A percentile compares a stretch with the other conserved stretches of the same genome.
Conservation (phyloP, 2,329 filamentous ascomycete species). For the Magnaporthales sp. region DNA sequence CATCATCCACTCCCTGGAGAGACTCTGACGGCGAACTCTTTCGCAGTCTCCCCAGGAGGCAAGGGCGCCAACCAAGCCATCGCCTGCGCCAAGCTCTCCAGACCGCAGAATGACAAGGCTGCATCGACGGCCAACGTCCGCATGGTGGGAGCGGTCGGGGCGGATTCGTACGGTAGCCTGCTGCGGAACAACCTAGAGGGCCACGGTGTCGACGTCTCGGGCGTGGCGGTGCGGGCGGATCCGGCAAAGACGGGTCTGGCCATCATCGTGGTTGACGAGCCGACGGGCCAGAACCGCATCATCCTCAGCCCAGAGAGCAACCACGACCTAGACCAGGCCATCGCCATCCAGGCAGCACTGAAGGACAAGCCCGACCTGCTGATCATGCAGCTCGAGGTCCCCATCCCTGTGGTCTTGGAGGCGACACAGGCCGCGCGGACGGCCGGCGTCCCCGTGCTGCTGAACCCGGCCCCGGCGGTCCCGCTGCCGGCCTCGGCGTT, state of each 20-base stretch:
- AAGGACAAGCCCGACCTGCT: conserved; percentile 37
- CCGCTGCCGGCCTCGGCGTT: conserved; percentile 51
- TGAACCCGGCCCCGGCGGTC: conserved; percentile 65
- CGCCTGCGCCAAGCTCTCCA: conserved; percentile 74
- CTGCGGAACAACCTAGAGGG: conserved; percentile 48
- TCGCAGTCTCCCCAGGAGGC: conserved; percentile 75
- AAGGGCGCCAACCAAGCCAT: conserved; percentile 97
- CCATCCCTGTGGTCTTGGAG: conserved; percentile 40
- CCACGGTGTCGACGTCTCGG: conserved; percentile 53
- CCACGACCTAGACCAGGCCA: conserved; percentile 33
- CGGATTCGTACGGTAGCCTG: conserved; percentile 54
- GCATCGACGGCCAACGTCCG: conserved; percentile 36
- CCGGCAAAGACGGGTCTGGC: conserved; percentile 58
- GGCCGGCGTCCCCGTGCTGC: conserved; percentile 42
- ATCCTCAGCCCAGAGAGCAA: conserved; percentile 67
- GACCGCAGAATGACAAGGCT: conserved; percentile 29
- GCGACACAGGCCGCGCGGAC: conserved; percentile 32
- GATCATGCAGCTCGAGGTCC: conserved; percentile 54
- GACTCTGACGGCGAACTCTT: conserved; percentile 72
- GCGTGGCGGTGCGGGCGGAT: conserved; percentile 33
- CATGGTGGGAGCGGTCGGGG: conserved; percentile 69
- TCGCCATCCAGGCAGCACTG: conserved; percentile 10
- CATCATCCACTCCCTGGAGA: conserved; percentile 80
- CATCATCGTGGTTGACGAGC: conserved; percentile 67
- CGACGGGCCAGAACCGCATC: conserved; percentile 68